Evolutionary conservation across 306 rosid species (phyloP), one percentile per base, ranked within the genome.

Genomic region (Prunus kanzakura): DNA sequence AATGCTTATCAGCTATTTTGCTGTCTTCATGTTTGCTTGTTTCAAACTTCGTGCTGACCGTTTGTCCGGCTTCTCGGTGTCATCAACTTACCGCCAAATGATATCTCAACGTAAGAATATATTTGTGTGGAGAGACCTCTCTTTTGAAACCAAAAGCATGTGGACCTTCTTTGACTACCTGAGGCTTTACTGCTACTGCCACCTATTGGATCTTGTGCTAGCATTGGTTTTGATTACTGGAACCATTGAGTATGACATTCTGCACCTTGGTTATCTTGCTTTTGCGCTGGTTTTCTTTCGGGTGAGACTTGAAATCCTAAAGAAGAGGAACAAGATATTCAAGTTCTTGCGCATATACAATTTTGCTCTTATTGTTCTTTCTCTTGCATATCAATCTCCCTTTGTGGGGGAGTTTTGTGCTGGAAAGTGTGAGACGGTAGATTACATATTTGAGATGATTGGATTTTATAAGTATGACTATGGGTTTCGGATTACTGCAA

Each of bases 121-220:
- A 45, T 92, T 88, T 83, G 96, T 92, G 55, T 92, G 97, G 97
- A 87, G 85, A 84, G 99, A 95, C 88, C 96, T 95, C 69, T 91
- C 97, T 72, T 92, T 95, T 79, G 99, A 95, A 89, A 95, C 99
- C 72, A 95, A 95, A 88, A 89, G 98, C 88, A 90, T 95, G 97
- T 95, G 99, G 99, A 95, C 99, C 47, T 71, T 88, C 86, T 91
- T 95, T 82, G 99, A 95, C 89, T 91, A 95, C 72, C 80, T 92
- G 82, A 89, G 97, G 91, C 97, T 95, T 83, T 92, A 90, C 84
- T 88, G 95, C 87, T 95, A 89, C 81, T 95, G 98, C 74, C 99
- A 95, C 81, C 84, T 95, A 64, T 81, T 92, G 78, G 97, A 95
- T 84, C 92, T 95, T 84, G 99, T 92, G 77, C 91, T 95, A 57